Evolutionary conservation across 179 eudicot species (phyloP).

Genomic region (Silene noctiflora): DNA sequence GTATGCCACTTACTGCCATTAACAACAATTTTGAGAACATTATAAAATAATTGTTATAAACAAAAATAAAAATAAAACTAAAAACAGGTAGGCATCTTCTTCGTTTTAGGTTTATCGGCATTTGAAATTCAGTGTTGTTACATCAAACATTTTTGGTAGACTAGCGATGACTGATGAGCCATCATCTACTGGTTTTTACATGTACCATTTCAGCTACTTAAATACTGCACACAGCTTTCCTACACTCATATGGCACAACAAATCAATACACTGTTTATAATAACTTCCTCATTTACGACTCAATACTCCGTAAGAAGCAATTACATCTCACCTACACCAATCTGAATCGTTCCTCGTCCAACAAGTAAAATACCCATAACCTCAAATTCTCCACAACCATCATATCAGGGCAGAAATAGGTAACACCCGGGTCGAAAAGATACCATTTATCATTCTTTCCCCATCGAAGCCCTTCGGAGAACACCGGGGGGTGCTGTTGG

Average conservation of each 20-base stretch:
- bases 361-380: slow-evolving; percentile 9
- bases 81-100: background rate
- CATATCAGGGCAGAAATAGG: slow-evolving; percentile 2
- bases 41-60: too few relatives aligned
- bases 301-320: background rate
- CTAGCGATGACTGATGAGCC: background rate
- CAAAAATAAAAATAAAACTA: too few relatives aligned
- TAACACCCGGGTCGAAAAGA: background rate
- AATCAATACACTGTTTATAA: background rate
- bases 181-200: slow-evolving; percentile 2
- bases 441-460: slow-evolving; percentile 23
- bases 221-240: slow-evolving; percentile 13
- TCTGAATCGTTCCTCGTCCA: slow-evolving; percentile 6
- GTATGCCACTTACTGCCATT: too few relatives aligned
- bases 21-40: too few relatives aligned
- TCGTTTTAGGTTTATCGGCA: background rate
- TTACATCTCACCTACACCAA: slow-evolving; percentile 5
- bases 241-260: slow-evolving; percentile 19
- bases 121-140: background rate
- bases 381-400: slow-evolving; percentile 13
- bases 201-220: background rate
- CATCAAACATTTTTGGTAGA: background rate
- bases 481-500: slow-evolving; percentile 97
- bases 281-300: slow-evolving; percentile 17
- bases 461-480: slow-evolving; percentile 44